phyloP scores from a whole-genome alignment of 768 basidiomycete genomes.

The Rhizopogon roseolus region DNA sequence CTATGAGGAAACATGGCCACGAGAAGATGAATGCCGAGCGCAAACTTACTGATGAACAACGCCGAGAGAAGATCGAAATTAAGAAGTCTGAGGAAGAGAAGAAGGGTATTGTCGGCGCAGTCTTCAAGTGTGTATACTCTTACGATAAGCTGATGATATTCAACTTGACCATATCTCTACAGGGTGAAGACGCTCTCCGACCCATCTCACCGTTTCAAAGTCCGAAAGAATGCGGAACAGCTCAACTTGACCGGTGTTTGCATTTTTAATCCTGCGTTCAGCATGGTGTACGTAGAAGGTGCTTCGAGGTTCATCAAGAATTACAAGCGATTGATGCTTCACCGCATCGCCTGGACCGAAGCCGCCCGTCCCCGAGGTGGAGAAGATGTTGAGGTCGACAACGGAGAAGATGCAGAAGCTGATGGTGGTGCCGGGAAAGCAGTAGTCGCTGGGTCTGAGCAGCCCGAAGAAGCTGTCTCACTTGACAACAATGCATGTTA shows the following conservation, averaged over 20 bases:
- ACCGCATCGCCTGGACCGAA: slow-evolving; percentile 93
- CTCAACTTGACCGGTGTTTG: slow-evolving; percentile 82
- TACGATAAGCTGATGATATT: background rate
- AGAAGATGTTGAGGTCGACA: slow-evolving; percentile 66
- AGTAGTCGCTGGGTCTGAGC: slow-evolving; percentile 13
- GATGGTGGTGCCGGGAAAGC: slow-evolving; percentile 24
- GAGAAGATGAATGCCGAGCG: slow-evolving; percentile 92
- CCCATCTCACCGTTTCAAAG: slow-evolving; percentile 92
- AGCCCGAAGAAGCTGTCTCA: slow-evolving; percentile 31
- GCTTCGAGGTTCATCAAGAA: slow-evolving; percentile 78
- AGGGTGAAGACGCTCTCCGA: slow-evolving; percentile 89
- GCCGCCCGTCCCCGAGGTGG: slow-evolving; percentile 73
- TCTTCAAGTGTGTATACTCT: slow-evolving; percentile 74
- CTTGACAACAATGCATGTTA: slow-evolving; percentile 86
- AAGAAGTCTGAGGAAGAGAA: slow-evolving; percentile 88
- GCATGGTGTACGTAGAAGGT: slow-evolving; percentile 92
- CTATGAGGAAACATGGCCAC: slow-evolving; percentile 81
- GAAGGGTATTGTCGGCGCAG: slow-evolving; percentile 75
- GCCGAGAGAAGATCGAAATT: slow-evolving; percentile 78
- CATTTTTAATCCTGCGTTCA: slow-evolving; percentile 87
- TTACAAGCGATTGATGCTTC: slow-evolving; percentile 83
- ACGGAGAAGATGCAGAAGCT: slow-evolving; percentile 33
- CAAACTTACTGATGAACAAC: slow-evolving; percentile 88
- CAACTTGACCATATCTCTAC: slow-evolving; percentile 4
- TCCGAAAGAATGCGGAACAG: slow-evolving; percentile 94